Evolutionary conservation across 2,329 filamentous ascomycete genomes (phyloP).

Genomic region (Aaosphaeria pasadenensis): DNA sequence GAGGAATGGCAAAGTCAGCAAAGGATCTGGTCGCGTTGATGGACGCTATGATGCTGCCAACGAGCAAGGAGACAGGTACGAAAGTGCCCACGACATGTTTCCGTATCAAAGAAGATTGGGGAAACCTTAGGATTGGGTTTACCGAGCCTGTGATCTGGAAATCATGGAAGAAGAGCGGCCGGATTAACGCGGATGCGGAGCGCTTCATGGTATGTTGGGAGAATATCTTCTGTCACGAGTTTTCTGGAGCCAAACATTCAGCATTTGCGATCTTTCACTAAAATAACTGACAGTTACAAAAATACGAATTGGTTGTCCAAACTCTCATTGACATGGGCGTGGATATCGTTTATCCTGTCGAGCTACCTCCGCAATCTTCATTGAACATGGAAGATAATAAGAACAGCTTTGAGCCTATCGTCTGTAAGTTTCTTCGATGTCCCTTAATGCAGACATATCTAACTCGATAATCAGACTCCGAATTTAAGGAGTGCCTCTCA

Average conservation of each 20-base stretch:
- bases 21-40: slow-evolving; percentile 33
- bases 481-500: slow-evolving; percentile 31
- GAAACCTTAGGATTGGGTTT: slow-evolving; percentile 31
- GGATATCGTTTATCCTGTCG: slow-evolving; percentile 33
- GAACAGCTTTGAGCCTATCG: slow-evolving; percentile 36
- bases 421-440: slow-evolving; percentile 21
- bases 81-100: slow-evolving; percentile 21
- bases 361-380: slow-evolving; percentile 25
- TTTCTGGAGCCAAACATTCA: background rate
- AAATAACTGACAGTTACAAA: slow-evolving; percentile 22
- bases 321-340: slow-evolving; percentile 36
- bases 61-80: slow-evolving; percentile 21
- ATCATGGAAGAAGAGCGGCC: slow-evolving; percentile 30
- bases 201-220: slow-evolving; percentile 31
- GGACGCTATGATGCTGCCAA: slow-evolving; percentile 32
- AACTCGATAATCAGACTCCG: slow-evolving; percentile 19
- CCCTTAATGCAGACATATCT: background rate
- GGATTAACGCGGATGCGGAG: slow-evolving; percentile 35
- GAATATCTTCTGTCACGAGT: background rate
- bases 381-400: slow-evolving; percentile 25
- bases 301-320: slow-evolving; percentile 34
- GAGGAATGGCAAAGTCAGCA: slow-evolving; percentile 35
- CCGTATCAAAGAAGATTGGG: slow-evolving; percentile 31
- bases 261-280: slow-evolving; percentile 1
- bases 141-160: slow-evolving; percentile 36